These are phyloP conservation scores for Nymphaea colorata DNA, from an alignment of 164 flowering plant species.

Conservation along the genomic window DNA sequence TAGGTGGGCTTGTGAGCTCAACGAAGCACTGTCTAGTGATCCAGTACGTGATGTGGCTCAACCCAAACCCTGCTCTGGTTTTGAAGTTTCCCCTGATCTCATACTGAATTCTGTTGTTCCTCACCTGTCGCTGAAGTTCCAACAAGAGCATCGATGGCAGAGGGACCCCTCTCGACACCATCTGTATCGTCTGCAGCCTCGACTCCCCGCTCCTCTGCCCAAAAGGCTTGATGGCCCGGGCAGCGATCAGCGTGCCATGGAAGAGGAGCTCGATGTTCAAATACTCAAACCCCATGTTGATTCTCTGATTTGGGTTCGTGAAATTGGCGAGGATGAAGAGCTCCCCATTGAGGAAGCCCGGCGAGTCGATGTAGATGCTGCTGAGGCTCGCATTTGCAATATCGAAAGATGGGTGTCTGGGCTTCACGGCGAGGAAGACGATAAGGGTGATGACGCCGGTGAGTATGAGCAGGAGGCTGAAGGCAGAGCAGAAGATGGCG, in stretches of 20 bases:
- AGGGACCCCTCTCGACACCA: slow-evolving; percentile 63
- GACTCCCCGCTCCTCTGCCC: slow-evolving; percentile 33
- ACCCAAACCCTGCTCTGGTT: slow-evolving; percentile 40
- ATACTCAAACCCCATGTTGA: slow-evolving; percentile 42
- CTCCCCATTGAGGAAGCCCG: slow-evolving; percentile 56
- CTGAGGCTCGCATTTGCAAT: slow-evolving; percentile 41
- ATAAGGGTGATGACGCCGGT: slow-evolving; percentile 51
- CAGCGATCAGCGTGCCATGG: slow-evolving; percentile 36
- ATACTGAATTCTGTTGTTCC: slow-evolving; percentile 40
- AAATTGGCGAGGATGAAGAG: slow-evolving; percentile 56
- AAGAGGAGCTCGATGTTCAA: slow-evolving; percentile 53
- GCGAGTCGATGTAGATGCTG: slow-evolving; percentile 60
- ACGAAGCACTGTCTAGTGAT: slow-evolving; percentile 54
- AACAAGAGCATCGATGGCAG: slow-evolving; percentile 37
- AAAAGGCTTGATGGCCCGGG: slow-evolving; percentile 48
- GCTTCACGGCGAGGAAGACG: slow-evolving; percentile 46
- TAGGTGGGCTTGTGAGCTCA: slow-evolving; percentile 73
- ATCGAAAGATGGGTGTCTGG: slow-evolving; percentile 46
- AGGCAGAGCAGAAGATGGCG: slow-evolving; percentile 42
- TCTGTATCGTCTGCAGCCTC: slow-evolving; percentile 33
- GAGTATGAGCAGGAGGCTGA: slow-evolving; percentile 53
- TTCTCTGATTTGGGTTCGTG: slow-evolving; percentile 63
- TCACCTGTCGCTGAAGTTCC: slow-evolving; percentile 51
- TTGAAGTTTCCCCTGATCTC: slow-evolving; percentile 47
- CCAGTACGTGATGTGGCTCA: slow-evolving; percentile 52